Percentiles rank a stretch among this genome's conserved stretches.
Evolutionary conservation across 495 filamentous ascomycete species (phyloP).

Genomic region (Tuber aestivum): DNA sequence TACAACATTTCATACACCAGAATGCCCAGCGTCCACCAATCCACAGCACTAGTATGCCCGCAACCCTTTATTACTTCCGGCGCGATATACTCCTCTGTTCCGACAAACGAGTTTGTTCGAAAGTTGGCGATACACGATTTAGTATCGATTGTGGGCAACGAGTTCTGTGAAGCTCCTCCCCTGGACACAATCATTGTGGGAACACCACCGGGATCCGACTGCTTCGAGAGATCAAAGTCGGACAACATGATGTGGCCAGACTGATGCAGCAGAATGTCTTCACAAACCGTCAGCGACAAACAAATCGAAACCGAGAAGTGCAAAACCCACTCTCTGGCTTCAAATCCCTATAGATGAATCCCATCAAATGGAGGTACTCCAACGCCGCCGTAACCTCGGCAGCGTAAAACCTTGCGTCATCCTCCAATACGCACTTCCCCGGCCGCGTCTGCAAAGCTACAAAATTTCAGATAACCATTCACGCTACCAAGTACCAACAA

Average conservation of each 20-base stretch:
- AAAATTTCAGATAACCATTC: slow-evolving; percentile 17
- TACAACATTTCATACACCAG: slow-evolving; percentile 99
- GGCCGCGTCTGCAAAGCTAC: slow-evolving; percentile 87
- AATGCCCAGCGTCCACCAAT: slow-evolving; percentile 99
- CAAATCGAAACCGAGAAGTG: background rate
- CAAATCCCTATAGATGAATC: slow-evolving; percentile 95
- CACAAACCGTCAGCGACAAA: slow-evolving; percentile 18
- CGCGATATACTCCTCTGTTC: slow-evolving; percentile 97
- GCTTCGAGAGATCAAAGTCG: slow-evolving; percentile 96
- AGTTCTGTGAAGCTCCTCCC: slow-evolving; percentile 70
- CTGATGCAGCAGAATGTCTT: slow-evolving; percentile 95
- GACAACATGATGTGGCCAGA: slow-evolving; percentile 99
- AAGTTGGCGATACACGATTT: slow-evolving; percentile 98
- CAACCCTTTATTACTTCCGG: slow-evolving; percentile 98
- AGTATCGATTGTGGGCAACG: slow-evolving; percentile 90
- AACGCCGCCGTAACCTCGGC: slow-evolving; percentile 96
- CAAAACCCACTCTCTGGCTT: slow-evolving; percentile 85
- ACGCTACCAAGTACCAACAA: background rate
- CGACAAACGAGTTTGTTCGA: slow-evolving; percentile 95
- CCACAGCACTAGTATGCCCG: slow-evolving; percentile 94
- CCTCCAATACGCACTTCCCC: slow-evolving; percentile 93
- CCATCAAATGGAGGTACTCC: slow-evolving; percentile 97
- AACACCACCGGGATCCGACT: slow-evolving; percentile 90
- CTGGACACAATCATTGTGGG: slow-evolving; percentile 95
- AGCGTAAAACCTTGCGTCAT: slow-evolving; percentile 95